Conservation (phyloP, 1,284 basidiomycete species). For the Papiliotrema flavescens region DNA sequence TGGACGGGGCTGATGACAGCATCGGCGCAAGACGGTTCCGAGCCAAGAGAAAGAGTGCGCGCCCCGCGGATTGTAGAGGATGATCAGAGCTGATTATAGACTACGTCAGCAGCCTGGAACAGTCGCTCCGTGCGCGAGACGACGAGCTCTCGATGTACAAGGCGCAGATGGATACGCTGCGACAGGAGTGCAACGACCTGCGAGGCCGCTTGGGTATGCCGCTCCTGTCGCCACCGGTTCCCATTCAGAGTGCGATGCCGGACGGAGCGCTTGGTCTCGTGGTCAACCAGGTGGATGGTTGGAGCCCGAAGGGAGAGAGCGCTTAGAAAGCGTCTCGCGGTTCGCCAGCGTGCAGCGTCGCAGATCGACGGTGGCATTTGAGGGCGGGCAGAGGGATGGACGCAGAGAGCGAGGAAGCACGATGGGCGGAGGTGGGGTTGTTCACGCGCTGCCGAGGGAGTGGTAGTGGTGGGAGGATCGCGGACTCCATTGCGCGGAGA, state of each 20-base stretch:
- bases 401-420: too few relatives aligned
- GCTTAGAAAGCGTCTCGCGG: background rate
- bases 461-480: too few relatives aligned
- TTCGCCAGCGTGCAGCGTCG: too few relatives aligned
- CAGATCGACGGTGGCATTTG: too few relatives aligned
- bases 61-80: background rate
- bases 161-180: slow-evolving; percentile 21
- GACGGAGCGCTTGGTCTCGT: slow-evolving; percentile 12
- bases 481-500: too few relatives aligned
- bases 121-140: slow-evolving; percentile 10
- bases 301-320: background rate
- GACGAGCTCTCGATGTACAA: slow-evolving; percentile 21
- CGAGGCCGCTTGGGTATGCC: slow-evolving; percentile 25
- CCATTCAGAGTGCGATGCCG: background rate
- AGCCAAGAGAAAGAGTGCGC: slow-evolving; percentile 43
- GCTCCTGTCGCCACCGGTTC: slow-evolving; percentile 3
- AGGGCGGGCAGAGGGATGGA: too few relatives aligned
- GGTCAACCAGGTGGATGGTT: slow-evolving; percentile 1
- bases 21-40: slow-evolving; percentile 42
- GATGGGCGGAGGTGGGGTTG: too few relatives aligned
- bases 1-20: slow-evolving; percentile 4
- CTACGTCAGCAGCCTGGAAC: slow-evolving; percentile 26
- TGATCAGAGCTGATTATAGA: slow-evolving; percentile 12
- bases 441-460: too few relatives aligned
- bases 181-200: slow-evolving; percentile 33